Evolutionary conservation across 78 protist genomes (phyloP), one percentile per base, ranked within the genome.

Genomic region (Bodo saltans): DNA sequence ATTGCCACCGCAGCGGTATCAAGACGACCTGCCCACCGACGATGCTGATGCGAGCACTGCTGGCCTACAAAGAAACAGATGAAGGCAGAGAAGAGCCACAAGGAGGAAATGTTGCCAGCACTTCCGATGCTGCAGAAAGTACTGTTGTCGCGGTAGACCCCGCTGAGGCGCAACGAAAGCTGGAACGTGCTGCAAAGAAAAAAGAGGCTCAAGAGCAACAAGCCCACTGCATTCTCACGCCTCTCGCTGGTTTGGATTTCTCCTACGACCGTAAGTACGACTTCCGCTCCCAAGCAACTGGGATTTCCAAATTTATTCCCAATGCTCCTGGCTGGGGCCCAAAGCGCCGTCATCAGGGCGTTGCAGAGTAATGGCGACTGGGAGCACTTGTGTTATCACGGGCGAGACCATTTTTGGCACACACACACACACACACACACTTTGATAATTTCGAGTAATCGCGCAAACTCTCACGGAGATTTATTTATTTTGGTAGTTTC

Each of bases 11-110:
- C 27, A 0, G 17, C n/a, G 92, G 70, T 23, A 25, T 92, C 74
- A 92, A 92, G 78, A 92, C 95, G 33, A 72, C 85, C 68, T 93
- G 93, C 25, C 94, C 93, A 1, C 39, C 1, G 1, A 2, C 1
- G 8, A 39, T 0, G 12, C 0, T 92, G 27, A 88, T 39, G 41
- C 88, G 88, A 38, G 70, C 88, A 33, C 38, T 89, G 23, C 79
- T 4, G 23, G 68, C 33, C 25, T 83, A 76, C 39, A 35, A 23
- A 23, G 41, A 76, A 67, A 12, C 8, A 17, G 40, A 30, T 1
- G 68, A 30, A 27, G 37, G 29, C 52, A 42, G 35, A 21, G 67
- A 33, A 8, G 21, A 74, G 21, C 47, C 79, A 47, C 34, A 25
- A 70, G 34, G 34, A 23, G 26, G 34, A 29, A 23, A 8, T 30